These are phyloP conservation scores for Crucihimalaya himalaica DNA, from an alignment of 345 rosid species.

Conservation along the genomic window DNA sequence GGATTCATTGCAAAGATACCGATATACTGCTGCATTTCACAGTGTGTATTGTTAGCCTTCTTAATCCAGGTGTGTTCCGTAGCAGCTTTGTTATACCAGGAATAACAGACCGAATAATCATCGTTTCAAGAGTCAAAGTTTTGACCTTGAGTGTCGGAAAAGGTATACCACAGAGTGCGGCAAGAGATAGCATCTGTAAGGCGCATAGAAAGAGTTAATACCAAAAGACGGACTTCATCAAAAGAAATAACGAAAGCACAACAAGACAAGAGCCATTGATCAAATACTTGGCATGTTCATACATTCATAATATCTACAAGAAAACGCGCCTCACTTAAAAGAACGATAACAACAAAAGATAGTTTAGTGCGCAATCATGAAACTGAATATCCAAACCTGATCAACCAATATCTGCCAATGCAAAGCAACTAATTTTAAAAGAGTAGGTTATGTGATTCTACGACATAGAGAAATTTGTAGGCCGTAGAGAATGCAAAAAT, in stretches of 20 bases:
- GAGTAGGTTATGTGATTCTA: background rate
- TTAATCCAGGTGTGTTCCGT: conserved; percentile 34
- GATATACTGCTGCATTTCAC: conserved; percentile 33
- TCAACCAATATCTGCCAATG: background rate
- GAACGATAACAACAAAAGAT: background rate
- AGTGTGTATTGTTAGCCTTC: conserved; percentile 42
- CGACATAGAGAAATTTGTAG: background rate
- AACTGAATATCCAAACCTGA: background rate
- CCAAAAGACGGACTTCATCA: background rate
- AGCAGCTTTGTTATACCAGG: conserved; percentile 41
- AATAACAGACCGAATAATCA: conserved; percentile 37
- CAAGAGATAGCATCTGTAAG: conserved; percentile 37
- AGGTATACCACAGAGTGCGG: conserved; percentile 26
- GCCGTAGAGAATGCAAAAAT: background rate
- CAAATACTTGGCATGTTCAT: background rate
- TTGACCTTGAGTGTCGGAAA: conserved; percentile 32
- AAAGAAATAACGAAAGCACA: background rate
- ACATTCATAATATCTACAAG: background rate
- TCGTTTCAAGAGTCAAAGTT: conserved; percentile 35
- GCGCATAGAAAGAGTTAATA: background rate
- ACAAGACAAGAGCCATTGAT: conserved; percentile 3
- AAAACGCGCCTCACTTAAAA: background rate
- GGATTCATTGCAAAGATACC: conserved; percentile 20
- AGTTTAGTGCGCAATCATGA: background rate
- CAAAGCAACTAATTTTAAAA: background rate